phyloP scores from a whole-genome alignment of 768 basidiomycete genomes.

The Tricholoma sp. region DNA sequence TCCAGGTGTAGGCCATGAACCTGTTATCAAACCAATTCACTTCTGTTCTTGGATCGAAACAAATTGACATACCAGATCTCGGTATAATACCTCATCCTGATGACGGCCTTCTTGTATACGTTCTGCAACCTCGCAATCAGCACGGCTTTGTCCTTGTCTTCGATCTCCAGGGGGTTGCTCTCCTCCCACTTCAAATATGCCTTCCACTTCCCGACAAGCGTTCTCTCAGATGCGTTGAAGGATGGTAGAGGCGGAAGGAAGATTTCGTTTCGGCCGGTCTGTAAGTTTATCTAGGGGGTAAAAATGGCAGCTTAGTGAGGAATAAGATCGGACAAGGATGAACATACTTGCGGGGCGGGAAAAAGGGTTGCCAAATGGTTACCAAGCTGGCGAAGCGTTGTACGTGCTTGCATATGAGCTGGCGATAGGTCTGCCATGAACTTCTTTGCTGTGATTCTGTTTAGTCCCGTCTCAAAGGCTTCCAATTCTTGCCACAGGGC shows the following conservation, averaged over 20 bases:
- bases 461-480: slow-evolving; percentile 82
- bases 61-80: slow-evolving; percentile 75
- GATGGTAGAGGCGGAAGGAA: slow-evolving; percentile 68
- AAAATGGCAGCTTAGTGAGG: not conserved
- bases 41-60: not conserved
- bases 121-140: slow-evolving; percentile 69
- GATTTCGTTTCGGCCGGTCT: slow-evolving; percentile 37
- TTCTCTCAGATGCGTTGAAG: slow-evolving; percentile 67
- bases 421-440: slow-evolving; percentile 92
- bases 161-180: slow-evolving; percentile 87
- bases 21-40: slow-evolving; percentile 33
- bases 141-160: slow-evolving; percentile 68
- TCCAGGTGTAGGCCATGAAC: slow-evolving; percentile 90
- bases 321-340: not conserved
- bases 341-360: slow-evolving; percentile 17
- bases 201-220: slow-evolving; percentile 83
- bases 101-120: slow-evolving; percentile 85
- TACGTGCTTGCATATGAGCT: slow-evolving; percentile 92
- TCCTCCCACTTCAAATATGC: slow-evolving; percentile 95
- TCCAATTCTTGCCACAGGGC: slow-evolving; percentile 92
- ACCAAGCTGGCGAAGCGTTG: slow-evolving; percentile 75
- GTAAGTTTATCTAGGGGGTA: slow-evolving; percentile 23
- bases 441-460: slow-evolving; percentile 94
- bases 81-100: slow-evolving; percentile 89
- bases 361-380: slow-evolving; percentile 65